phyloP scores from a whole-genome alignment of 2,329 filamentous ascomycete genomes.

The Epichloe gansuensis region DNA sequence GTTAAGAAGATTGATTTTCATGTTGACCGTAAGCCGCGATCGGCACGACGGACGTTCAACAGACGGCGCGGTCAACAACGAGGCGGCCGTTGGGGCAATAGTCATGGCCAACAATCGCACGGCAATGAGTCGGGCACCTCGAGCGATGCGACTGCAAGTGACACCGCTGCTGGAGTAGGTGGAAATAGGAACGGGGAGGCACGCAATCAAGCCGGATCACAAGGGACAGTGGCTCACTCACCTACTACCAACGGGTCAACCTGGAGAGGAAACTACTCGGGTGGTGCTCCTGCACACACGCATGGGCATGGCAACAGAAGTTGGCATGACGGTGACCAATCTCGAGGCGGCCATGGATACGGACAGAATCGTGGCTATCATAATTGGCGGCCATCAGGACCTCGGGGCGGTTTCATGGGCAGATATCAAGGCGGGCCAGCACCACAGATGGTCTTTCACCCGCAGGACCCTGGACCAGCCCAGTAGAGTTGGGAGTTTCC shows the following conservation, averaged over 20 bases:
- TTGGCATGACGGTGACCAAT: slow-evolving; percentile 4
- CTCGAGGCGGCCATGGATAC: slow-evolving; percentile 12
- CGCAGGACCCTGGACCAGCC: neutral
- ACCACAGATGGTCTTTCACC: neutral
- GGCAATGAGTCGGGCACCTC: slow-evolving; percentile 1
- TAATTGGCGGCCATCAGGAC: slow-evolving; percentile 2
- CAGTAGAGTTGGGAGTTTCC: neutral
- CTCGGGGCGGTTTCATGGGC: neutral
- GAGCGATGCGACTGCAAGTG: neutral
- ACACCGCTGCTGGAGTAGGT: neutral
- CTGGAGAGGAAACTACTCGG: slow-evolving; percentile 3
- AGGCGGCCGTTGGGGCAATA: slow-evolving; percentile 9
- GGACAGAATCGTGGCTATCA: neutral
- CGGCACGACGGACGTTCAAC: slow-evolving; percentile 12
- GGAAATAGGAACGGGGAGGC: neutral
- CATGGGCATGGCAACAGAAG: neutral
- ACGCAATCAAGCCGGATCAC: neutral
- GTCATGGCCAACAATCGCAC: neutral
- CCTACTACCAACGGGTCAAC: neutral
- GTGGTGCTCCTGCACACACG: neutral
- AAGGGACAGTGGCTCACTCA: neutral
- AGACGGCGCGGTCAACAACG: slow-evolving; percentile 14
- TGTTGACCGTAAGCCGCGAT: slow-evolving; percentile 35
- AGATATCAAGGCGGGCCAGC: neutral
- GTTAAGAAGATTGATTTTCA: slow-evolving; percentile 52